Conservation (phyloP, 495 filamentous ascomycete species). For the Cairneyella variabilis region DNA sequence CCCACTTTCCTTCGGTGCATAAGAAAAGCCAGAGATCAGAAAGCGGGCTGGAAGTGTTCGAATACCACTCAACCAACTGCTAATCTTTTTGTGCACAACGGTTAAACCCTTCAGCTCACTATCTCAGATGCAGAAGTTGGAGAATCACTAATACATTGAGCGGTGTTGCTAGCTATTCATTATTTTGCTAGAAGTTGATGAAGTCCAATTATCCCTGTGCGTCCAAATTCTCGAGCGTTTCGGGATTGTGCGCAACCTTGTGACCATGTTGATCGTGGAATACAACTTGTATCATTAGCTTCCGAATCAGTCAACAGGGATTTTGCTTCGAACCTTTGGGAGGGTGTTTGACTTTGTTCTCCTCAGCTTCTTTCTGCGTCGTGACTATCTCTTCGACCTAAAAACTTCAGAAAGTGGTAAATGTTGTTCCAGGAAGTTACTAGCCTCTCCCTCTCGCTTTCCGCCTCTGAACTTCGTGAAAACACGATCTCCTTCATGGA, state of each 20-base stretch:
- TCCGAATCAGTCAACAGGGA: neutral
- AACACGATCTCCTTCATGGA: constrained; percentile 34
- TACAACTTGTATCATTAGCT: constrained; percentile 4
- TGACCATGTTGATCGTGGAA: constrained; percentile 37
- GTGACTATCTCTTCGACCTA: constrained; percentile 36
- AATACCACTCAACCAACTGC: too few relatives aligned
- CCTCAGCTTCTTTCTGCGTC: constrained; percentile 30
- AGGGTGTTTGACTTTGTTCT: constrained; percentile 38
- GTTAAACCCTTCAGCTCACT: constrained; percentile 56
- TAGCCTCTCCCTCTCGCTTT: constrained; percentile 29
- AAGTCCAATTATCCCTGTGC: neutral
- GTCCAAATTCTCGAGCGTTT: constrained; percentile 27
- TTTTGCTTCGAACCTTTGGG: constrained; percentile 30
- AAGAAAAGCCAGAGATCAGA: too few relatives aligned
- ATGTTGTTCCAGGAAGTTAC: neutral
- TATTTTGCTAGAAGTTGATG: neutral
- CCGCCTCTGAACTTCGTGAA: constrained; percentile 33
- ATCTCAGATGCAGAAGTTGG: constrained; percentile 53
- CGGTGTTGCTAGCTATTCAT: constrained; percentile 38
- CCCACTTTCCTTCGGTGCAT: too few relatives aligned
- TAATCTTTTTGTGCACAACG: constrained; percentile 58
- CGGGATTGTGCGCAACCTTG: constrained; percentile 34
- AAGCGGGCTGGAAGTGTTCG: too few relatives aligned
- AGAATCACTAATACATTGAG: constrained; percentile 52
- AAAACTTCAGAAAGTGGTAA: neutral